A percentile compares a stretch with the other conserved stretches of the same genome.
phyloP scores from a whole-genome alignment of 805 yeast genomes.

The Priceomyces fermenticarens region DNA sequence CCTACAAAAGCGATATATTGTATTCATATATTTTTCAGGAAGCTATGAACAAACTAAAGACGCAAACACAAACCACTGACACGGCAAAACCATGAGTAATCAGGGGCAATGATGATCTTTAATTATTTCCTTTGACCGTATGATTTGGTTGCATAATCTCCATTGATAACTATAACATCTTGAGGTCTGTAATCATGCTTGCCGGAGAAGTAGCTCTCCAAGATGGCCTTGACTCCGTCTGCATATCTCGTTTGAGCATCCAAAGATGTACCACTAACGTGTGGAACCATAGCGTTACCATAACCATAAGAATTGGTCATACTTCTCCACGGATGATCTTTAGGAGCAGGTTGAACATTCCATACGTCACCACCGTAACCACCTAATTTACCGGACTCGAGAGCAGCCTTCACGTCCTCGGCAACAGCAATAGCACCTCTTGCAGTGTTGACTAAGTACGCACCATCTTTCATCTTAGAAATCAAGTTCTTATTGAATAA shows the following conservation, averaged over 20 bases:
- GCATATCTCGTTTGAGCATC: conserved; percentile 80
- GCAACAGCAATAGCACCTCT: conserved; percentile 77
- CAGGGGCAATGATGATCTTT: neutral
- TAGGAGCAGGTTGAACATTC: conserved; percentile 82
- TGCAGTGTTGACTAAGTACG: conserved; percentile 75
- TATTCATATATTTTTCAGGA: too few relatives aligned
- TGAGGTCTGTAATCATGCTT: conserved; percentile 71
- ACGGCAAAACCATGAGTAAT: too few relatives aligned
- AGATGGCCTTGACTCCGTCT: conserved; percentile 62
- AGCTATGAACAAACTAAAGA: too few relatives aligned
- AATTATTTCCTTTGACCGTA: conserved; percentile 49
- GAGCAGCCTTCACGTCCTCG: conserved; percentile 74
- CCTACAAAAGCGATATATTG: too few relatives aligned
- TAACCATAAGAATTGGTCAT: conserved; percentile 64
- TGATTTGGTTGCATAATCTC: conserved; percentile 70
- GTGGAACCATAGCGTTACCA: conserved; percentile 86
- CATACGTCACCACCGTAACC: conserved; percentile 89
- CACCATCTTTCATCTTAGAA: conserved; percentile 68
- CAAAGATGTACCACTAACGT: conserved; percentile 73
- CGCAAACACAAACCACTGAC: too few relatives aligned
- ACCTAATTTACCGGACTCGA: conserved; percentile 61
- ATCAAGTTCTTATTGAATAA: conserved; percentile 63
- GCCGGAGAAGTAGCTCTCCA: conserved; percentile 59
- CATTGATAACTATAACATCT: conserved; percentile 68
- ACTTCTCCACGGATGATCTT: conserved; percentile 72